Evolutionary conservation across 768 basidiomycete species (phyloP), one percentile per base, ranked within the genome.

Genomic region (Royoungia palumana): DNA sequence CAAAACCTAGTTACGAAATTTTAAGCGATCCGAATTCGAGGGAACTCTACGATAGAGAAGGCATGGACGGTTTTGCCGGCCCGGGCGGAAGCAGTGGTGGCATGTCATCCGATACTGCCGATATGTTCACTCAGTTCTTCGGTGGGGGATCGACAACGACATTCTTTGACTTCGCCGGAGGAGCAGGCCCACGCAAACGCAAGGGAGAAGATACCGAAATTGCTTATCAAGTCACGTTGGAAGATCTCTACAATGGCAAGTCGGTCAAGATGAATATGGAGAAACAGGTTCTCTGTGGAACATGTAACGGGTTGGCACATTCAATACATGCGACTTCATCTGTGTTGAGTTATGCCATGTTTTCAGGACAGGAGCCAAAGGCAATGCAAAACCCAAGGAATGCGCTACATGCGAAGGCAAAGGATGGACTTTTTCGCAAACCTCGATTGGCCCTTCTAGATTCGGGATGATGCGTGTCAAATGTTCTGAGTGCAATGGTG

Each of bases 201-300:
- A 83, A 80, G 58, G 86, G 86, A 14, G 76, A 87, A 57, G 84
- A 94, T 63, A 80, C 85, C 19, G 73, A 84, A 39, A 82, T 92
- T 54, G 80, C 83, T 4, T 87, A 94, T 64, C 78, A 89, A 35
- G 89, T 95, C 45, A 86, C 89, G 5, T 75, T 98, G 25, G 94
- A 96, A 68, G 94, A 98, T 65, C 72, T 94, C 19, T 97, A 92
- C 70, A 89, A 87, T 48, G 95, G 94, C 25, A 94, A 94, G 69
- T 79, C 78, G 10, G 85, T 94, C 48, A 89, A 85, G 63, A 82
- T 97, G 74, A 89, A 82, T 58, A 81, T 96, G 75, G 93, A 95
- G 69, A 85, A 90, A 60, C 84, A 92, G 62, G 71, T 85, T 9
- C 70, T 89, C 2, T 97, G 95, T 66, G 74, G 73, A 13, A 69